phyloP scores from a whole-genome alignment of 164 flowering plant species.

The Vitis riparia region DNA sequence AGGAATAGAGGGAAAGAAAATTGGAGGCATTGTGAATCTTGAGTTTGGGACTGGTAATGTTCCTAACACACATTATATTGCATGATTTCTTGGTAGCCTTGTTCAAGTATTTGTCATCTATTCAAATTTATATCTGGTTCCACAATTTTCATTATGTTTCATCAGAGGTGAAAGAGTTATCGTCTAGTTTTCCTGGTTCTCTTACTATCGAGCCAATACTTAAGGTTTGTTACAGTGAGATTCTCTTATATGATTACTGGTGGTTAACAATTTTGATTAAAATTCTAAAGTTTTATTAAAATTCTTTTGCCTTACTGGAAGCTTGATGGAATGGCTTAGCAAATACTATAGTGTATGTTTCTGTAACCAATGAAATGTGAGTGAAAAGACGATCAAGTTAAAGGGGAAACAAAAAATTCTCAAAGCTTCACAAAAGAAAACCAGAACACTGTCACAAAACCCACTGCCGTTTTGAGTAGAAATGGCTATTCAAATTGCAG shows the following conservation, averaged over 20 bases:
- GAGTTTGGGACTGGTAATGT: conserved; percentile 30
- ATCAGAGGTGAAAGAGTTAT: too few species aligned
- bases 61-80: conserved; percentile 3
- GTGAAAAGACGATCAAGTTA: conserved; percentile 16
- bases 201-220: too few species aligned
- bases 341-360: background rate
- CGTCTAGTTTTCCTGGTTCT: too few species aligned
- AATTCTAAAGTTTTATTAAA: too few species aligned
- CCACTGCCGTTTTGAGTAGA: conserved; percentile 5
- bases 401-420: conserved; percentile 9
- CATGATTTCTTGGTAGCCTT: background rate
- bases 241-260: too few species aligned
- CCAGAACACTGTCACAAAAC: conserved; percentile 6
- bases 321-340: too few species aligned
- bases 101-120: background rate
- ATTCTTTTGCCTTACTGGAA: too few species aligned
- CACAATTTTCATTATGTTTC: too few species aligned
- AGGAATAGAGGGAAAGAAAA: conserved; percentile 13
- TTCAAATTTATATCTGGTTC: background rate
- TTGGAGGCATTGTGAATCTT: conserved; percentile 7
- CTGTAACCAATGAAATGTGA: background rate
- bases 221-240: too few species aligned
- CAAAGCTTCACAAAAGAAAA: conserved; percentile 18
- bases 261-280: too few species aligned
- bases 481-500: conserved; percentile 21